phyloP scores from a whole-genome alignment of 2,329 filamentous ascomycete species.

The Ophiostoma montium region DNA sequence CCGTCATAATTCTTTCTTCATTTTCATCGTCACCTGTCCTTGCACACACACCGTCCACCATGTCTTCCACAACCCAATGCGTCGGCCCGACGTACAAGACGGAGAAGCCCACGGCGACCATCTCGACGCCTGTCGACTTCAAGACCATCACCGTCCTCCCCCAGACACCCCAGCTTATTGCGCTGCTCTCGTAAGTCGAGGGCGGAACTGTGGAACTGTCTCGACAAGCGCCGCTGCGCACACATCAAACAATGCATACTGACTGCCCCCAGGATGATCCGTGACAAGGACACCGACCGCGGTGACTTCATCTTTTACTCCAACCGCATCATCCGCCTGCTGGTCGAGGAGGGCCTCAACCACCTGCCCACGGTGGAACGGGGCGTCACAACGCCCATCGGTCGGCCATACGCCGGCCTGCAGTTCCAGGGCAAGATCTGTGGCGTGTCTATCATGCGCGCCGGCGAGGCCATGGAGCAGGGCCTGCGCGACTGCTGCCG shows the following conservation, averaged over 20 bases:
- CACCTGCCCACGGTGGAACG: slow-evolving; percentile 86
- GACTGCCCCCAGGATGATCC: slow-evolving; percentile 68
- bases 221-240: too few species aligned
- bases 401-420: slow-evolving; percentile 75
- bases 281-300: slow-evolving; percentile 75
- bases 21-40: slow-evolving; percentile 3
- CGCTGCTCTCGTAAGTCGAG: slow-evolving; percentile 92
- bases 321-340: slow-evolving; percentile 88
- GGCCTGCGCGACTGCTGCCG: slow-evolving; percentile 91
- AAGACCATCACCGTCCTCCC: slow-evolving; percentile 82
- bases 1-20: background rate
- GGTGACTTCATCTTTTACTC: slow-evolving; percentile 99
- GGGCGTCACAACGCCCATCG: slow-evolving; percentile 80
- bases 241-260: too few species aligned
- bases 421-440: slow-evolving; percentile 98
- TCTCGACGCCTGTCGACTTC: slow-evolving; percentile 68
- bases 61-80: slow-evolving; percentile 39
- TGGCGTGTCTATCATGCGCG: slow-evolving; percentile 95
- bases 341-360: slow-evolving; percentile 95
- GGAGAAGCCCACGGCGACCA: slow-evolving; percentile 68
- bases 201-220: too few species aligned
- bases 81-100: slow-evolving; percentile 71
- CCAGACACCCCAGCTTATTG: slow-evolving; percentile 94
- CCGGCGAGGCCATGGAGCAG: slow-evolving; percentile 97
- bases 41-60: slow-evolving; percentile 20